Conservation (phyloP, 768 basidiomycete species). For the Rhodosporidiobolus sp. region DNA sequence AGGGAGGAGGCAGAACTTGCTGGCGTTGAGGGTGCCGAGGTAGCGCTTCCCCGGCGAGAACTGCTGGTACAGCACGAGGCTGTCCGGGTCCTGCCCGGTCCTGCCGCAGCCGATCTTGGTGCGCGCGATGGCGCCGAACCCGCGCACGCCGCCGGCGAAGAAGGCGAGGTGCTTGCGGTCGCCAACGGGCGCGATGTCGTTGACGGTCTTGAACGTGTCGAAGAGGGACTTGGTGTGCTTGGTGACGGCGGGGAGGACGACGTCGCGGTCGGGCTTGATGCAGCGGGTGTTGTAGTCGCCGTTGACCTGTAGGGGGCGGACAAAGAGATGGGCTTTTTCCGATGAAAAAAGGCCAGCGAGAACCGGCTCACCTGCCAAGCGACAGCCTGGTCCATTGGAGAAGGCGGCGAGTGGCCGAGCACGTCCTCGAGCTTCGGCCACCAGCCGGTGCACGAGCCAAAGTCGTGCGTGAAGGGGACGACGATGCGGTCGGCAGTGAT, state of each 20-base stretch:
- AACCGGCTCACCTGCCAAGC: slow-evolving; percentile 37
- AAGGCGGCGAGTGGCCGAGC: slow-evolving; percentile 39
- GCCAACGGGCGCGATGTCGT: slow-evolving; percentile 23
- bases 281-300: slow-evolving; percentile 45
- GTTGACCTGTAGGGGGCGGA: slow-evolving; percentile 35
- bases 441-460: slow-evolving; percentile 43
- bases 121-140: slow-evolving; percentile 40
- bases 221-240: slow-evolving; percentile 39
- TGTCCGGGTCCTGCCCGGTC: slow-evolving; percentile 20
- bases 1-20: slow-evolving; percentile 44
- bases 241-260: slow-evolving; percentile 42
- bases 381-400: slow-evolving; percentile 43
- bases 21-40: slow-evolving; percentile 38
- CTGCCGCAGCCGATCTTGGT: slow-evolving; percentile 39
- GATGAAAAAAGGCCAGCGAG: background rate
- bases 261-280: slow-evolving; percentile 43
- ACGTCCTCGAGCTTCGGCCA: slow-evolving; percentile 42
- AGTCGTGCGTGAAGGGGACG: slow-evolving; percentile 45
- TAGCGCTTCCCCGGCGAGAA: slow-evolving; percentile 38
- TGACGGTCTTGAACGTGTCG: slow-evolving; percentile 27
- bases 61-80: slow-evolving; percentile 36
- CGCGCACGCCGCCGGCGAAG: slow-evolving; percentile 41
- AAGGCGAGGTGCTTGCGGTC: slow-evolving; percentile 40
- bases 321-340: too few species aligned
- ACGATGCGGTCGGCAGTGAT: slow-evolving; percentile 37